Evolutionary conservation across 306 rosid genomes (phyloP).

Genomic region (Sindora glabra): DNA sequence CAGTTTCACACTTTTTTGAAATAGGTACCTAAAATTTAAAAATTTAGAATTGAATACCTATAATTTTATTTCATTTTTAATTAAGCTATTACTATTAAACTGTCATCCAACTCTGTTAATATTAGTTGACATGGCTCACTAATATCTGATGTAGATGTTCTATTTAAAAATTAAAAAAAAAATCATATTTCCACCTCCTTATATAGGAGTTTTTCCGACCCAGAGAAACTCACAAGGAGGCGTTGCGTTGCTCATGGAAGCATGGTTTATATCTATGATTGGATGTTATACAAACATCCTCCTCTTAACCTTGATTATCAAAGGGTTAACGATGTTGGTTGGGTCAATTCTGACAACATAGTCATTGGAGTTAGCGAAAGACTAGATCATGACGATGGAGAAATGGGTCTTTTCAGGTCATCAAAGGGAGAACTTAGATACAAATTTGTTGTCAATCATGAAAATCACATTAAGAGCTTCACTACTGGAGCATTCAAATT

Average conservation of each 20-base stretch:
- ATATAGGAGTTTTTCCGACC: too few species aligned
- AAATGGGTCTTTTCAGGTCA: slow-evolving; percentile 71
- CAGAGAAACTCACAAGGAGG: too few species aligned
- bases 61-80: too few species aligned
- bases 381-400: slow-evolving; percentile 72
- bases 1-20: too few species aligned
- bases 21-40: too few species aligned
- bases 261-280: slow-evolving; percentile 88
- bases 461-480: slow-evolving; percentile 68
- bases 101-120: too few species aligned
- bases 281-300: slow-evolving; percentile 82
- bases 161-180: too few species aligned
- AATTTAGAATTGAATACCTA: too few species aligned
- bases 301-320: slow-evolving; percentile 76
- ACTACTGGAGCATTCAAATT: slow-evolving; percentile 85
- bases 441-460: slow-evolving; percentile 75
- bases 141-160: too few species aligned
- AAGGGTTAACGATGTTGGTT: slow-evolving; percentile 81
- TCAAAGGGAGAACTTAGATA: slow-evolving; percentile 64
- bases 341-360: slow-evolving; percentile 59
- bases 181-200: too few species aligned
- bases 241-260: slow-evolving; percentile 83
- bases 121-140: too few species aligned
- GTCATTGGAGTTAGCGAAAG: slow-evolving; percentile 70
- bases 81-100: too few species aligned